Percentiles rank a stretch among this genome's conserved stretches.
Evolutionary conservation across 371 early-diverging fungal genomes (phyloP).

Genomic region (Dinochytrium kinnereticum): DNA sequence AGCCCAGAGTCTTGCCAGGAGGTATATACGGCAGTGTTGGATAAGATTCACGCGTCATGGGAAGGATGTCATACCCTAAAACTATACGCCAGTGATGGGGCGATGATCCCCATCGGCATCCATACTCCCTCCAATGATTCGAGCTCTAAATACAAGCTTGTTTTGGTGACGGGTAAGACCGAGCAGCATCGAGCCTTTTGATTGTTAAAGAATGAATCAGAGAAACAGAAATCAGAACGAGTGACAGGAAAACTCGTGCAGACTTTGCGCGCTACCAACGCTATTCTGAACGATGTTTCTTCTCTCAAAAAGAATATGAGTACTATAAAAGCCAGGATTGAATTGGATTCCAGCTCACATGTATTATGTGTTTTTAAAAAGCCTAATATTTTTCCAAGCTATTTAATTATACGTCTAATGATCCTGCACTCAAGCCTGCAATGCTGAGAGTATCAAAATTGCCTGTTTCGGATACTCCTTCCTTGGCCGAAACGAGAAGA

Average conservation of each 20-base stretch:
- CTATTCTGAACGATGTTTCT: slow-evolving; percentile 25
- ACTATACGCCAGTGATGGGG: slow-evolving; percentile 26
- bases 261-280: slow-evolving; percentile 28
- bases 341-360: slow-evolving; percentile 13
- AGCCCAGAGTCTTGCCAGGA: not conserved
- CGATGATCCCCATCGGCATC: slow-evolving; percentile 45
- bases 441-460: slow-evolving; percentile 25
- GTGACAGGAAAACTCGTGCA: slow-evolving; percentile 15
- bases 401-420: slow-evolving; percentile 21
- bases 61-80: slow-evolving; percentile 6
- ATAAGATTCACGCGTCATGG: not conserved
- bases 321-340: slow-evolving; percentile 17
- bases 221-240: not conserved
- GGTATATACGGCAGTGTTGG: not conserved
- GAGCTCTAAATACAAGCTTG: slow-evolving; percentile 28
- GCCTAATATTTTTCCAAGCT: not conserved
- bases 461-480: slow-evolving; percentile 1
- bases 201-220: not conserved
- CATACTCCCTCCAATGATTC: slow-evolving; percentile 38
- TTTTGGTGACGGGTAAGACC: not conserved
- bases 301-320: slow-evolving; percentile 23
- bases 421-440: slow-evolving; percentile 35
- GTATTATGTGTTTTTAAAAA: not conserved
- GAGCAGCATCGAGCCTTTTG: too few species aligned
- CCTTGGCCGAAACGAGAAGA: slow-evolving; percentile 16